phyloP scores from a whole-genome alignment of 768 basidiomycete species.

The Tricholoma sp. region DNA sequence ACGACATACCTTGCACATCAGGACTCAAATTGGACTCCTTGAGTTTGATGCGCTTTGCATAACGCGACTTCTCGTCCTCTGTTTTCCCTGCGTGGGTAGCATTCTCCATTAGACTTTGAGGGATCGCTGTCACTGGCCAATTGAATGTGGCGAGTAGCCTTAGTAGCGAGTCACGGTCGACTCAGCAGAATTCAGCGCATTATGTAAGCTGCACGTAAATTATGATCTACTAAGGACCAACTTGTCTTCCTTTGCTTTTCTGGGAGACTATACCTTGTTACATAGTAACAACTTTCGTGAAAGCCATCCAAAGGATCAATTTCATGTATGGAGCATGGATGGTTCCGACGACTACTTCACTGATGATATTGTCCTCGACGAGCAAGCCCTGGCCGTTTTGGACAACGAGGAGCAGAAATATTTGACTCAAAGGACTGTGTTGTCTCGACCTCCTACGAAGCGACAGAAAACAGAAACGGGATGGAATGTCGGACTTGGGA shows the following conservation, averaged over 20 bases:
- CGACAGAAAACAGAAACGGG: slow-evolving; percentile 48
- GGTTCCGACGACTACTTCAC: slow-evolving; percentile 62
- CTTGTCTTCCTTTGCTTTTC: too few relatives aligned
- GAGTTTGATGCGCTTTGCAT: slow-evolving; percentile 52
- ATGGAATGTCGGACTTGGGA: slow-evolving; percentile 33
- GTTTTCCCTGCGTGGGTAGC: slow-evolving; percentile 22
- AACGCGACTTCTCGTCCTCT: slow-evolving; percentile 45
- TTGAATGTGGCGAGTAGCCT: not conserved
- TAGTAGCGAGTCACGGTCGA: too few relatives aligned
- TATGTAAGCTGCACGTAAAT: not conserved
- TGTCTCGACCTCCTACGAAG: slow-evolving; percentile 40
- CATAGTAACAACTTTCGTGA: not conserved
- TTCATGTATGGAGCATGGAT: slow-evolving; percentile 36
- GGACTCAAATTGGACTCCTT: slow-evolving; percentile 52
- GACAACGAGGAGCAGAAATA: slow-evolving; percentile 53
- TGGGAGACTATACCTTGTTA: too few relatives aligned
- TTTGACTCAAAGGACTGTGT: slow-evolving; percentile 20
- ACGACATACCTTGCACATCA: slow-evolving; percentile 40
- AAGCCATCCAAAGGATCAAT: not conserved
- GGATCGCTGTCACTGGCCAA: slow-evolving; percentile 1
- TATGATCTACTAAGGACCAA: too few relatives aligned
- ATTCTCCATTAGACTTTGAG: slow-evolving; percentile 25
- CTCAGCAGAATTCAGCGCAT: too few relatives aligned
- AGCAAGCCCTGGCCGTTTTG: slow-evolving; percentile 52
- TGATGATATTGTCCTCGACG: slow-evolving; percentile 63